These are phyloP conservation scores for Knufia petricola DNA, from an alignment of 2,329 filamentous ascomycete genomes.

Conservation along the genomic window DNA sequence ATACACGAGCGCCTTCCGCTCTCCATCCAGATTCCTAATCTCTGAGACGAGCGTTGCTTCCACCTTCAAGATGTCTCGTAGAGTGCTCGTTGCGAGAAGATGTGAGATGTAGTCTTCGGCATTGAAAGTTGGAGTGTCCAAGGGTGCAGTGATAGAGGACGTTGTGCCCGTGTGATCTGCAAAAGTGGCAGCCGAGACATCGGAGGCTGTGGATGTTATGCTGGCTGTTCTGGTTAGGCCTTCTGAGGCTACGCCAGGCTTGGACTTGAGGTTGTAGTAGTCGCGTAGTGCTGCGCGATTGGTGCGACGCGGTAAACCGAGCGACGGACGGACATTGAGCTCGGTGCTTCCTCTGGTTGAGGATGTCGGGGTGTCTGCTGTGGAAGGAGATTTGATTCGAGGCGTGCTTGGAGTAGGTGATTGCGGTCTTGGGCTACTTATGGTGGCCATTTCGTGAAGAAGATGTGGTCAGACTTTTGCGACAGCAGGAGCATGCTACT, in stretches of 20 bases:
- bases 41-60: conserved; percentile 48
- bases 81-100: conserved; percentile 32
- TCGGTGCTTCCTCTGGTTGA: conserved; percentile 69
- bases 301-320: conserved; percentile 42
- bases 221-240: conserved; percentile 21
- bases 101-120: conserved; percentile 48
- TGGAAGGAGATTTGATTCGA: conserved; percentile 36
- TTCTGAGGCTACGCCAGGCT: conserved; percentile 18
- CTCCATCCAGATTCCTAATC: conserved; percentile 81
- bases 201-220: conserved; percentile 25
- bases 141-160: conserved; percentile 41
- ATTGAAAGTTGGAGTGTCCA: conserved; percentile 66
- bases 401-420: conserved; percentile 10
- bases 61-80: conserved; percentile 36
- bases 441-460: conserved; percentile 42
- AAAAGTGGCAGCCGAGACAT: conserved; percentile 25
- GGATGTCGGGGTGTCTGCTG: conserved; percentile 56
- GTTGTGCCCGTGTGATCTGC: conserved; percentile 34
- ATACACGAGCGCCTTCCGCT: conserved; percentile 94
- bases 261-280: conserved; percentile 75
- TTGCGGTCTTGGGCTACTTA: conserved; percentile 44
- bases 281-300: conserved; percentile 84
- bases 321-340: conserved; percentile 48
- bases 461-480: too few species aligned
- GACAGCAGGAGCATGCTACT: too few species aligned